Evolutionary conservation across 129 eudicot species (phyloP), one percentile per base, ranked within the genome.

Genomic region (Artemisia tridentata): DNA sequence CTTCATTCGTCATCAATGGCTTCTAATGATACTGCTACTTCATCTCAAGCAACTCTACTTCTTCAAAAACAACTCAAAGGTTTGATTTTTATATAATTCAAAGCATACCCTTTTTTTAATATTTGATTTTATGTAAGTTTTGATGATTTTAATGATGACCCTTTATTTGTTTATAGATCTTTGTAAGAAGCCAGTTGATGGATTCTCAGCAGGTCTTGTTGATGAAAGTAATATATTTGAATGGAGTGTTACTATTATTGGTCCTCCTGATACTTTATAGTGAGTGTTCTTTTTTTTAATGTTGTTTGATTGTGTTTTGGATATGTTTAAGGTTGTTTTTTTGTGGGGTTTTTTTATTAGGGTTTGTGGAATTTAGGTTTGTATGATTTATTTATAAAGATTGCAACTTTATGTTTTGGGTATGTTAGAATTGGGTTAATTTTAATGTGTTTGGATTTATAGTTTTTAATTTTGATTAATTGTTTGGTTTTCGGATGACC

Each of bases 21-120:
- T 31, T 87, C 96, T 38, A 34, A 8, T 38, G 2, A 9, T 38
- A 7, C 45, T 7, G 11, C 2, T 38, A 7, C 11, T 64, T 51
- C 89, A n/a, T 88, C 92, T 29, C 96, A 88, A 80, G 97, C 96
- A 51, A 91, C 84, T 73, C 92, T 91, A 63, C 96, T 91, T 67
- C 88, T 91, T n/a, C 96, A 88, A 58, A 91, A 91, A 59, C 96
- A 91, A 78, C 96, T 91, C 75, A 91, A 83, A 79, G 96, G 95
- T 88, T 18, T 19, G 12, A 7, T 20, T 83, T 75, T 64, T 59
- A 46, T 47, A 31, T 53, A 29, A 70, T 25, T 75, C 68, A 7
- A 53, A 38, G 7, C 43, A 0, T 75, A 65, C 29, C 27, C 8
- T 20, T 63, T 25, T 7, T 5, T 34, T 53, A 7, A 47, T 72